Percentiles rank a stretch among this genome's conserved stretches.
Evolutionary conservation across 202 grass and related monocot species (phyloP).

Genomic region (Thinopyrum obtusiflorum): DNA sequence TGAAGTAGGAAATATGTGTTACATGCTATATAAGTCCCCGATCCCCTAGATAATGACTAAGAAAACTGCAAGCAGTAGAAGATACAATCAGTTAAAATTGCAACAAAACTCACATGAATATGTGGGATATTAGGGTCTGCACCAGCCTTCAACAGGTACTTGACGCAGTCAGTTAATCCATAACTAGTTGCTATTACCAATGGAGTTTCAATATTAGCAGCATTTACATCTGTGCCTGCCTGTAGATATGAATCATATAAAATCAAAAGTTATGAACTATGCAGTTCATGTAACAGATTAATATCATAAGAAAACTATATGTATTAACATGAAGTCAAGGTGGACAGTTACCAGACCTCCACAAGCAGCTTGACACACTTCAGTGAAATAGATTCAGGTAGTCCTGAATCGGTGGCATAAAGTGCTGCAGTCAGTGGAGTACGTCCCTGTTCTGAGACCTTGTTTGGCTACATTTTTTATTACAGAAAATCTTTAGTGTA

Average conservation of each 20-base stretch:
- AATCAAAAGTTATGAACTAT: no score
- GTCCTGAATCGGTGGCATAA: neutral
- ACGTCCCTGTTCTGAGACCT: neutral
- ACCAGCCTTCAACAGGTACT: constrained; percentile 32
- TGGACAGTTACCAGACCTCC: neutral
- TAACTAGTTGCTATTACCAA: constrained; percentile 17
- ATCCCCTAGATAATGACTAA: neutral
- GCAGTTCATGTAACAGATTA: no score
- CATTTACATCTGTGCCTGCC: constrained; percentile 37
- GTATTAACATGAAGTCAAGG: no score
- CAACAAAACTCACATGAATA: constrained; percentile 23
- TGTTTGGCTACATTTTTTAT: constrained; percentile 12
- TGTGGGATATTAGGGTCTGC: constrained; percentile 20
- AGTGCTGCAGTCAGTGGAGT: neutral
- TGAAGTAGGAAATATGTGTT: neutral
- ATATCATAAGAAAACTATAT: no score
- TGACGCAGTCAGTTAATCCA: constrained; percentile 13
- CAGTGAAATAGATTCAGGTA: constrained; percentile 7
- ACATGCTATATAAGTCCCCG: neutral
- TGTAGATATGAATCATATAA: neutral
- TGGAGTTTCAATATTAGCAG: neutral
- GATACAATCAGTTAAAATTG: neutral
- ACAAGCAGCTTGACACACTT: constrained; percentile 12
- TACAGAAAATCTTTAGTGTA: neutral
- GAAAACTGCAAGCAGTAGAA: neutral